Evolutionary conservation across 805 yeast genomes (phyloP).

Genomic region (Nakazawaea wickerhamii): DNA sequence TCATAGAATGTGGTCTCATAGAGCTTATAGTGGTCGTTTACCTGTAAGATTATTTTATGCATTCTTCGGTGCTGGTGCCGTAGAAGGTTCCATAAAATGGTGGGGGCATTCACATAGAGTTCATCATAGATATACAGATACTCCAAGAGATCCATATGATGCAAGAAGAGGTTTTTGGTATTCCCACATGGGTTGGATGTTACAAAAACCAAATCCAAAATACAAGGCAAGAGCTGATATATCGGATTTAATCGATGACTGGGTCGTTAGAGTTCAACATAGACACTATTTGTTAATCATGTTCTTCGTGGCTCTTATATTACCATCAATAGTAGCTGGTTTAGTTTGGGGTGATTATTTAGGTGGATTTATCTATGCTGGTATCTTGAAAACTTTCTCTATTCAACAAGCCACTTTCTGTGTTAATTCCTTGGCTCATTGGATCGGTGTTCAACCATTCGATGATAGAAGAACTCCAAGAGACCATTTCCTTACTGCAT

Average conservation of each 20-base stretch:
- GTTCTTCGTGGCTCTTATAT: constrained; percentile 52
- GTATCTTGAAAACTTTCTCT: constrained; percentile 59
- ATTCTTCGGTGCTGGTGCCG: constrained; percentile 74
- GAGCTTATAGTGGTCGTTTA: constrained; percentile 57
- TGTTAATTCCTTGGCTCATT: constrained; percentile 81
- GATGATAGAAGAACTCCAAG: constrained; percentile 86
- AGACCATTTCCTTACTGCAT: constrained; percentile 74
- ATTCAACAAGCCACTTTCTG: constrained; percentile 86
- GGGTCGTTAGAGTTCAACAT: constrained; percentile 78
- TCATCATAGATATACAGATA: constrained; percentile 84
- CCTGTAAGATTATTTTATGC: constrained; percentile 65
- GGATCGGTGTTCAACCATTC: constrained; percentile 82
- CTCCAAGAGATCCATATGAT: constrained; percentile 78
- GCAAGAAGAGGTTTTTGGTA: constrained; percentile 82
- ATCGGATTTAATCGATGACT: constrained; percentile 70
- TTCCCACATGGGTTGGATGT: constrained; percentile 86
- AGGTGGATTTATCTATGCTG: constrained; percentile 77
- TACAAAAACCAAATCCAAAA: constrained; percentile 73
- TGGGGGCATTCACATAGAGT: constrained; percentile 85
- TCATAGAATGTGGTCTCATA: constrained; percentile 76
- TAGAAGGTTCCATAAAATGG: constrained; percentile 85
- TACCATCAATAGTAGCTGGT: constrained; percentile 58
- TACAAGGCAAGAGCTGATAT: constrained; percentile 79
- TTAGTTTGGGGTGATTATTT: constrained; percentile 51
- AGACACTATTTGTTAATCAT: constrained; percentile 65